Conservation (phyloP, 805 yeast species). For the Vanderwaltozyma yarrowii region DNA sequence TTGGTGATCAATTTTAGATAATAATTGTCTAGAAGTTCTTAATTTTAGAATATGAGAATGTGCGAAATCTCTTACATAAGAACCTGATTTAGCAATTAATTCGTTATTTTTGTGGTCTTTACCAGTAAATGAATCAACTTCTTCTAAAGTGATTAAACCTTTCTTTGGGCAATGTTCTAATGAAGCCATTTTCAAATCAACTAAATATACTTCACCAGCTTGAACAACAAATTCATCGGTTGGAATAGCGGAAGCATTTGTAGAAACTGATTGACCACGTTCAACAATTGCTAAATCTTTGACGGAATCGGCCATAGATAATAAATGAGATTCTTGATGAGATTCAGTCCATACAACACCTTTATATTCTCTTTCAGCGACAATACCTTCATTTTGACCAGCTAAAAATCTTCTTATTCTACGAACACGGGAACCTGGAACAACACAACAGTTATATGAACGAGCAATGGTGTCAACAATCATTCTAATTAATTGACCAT, state of each 20-base stretch:
- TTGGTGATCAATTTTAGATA: slow-evolving; percentile 59
- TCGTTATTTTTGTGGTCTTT: slow-evolving; percentile 43
- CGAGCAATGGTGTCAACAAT: slow-evolving; percentile 84
- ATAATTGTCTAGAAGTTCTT: slow-evolving; percentile 59
- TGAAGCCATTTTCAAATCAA: slow-evolving; percentile 78
- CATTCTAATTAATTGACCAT: slow-evolving; percentile 60
- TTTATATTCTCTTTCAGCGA: slow-evolving; percentile 85
- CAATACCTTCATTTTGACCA: slow-evolving; percentile 89
- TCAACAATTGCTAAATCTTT: slow-evolving; percentile 35
- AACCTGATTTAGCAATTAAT: slow-evolving; percentile 53
- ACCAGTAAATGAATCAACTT: slow-evolving; percentile 54
- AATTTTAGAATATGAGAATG: slow-evolving; percentile 67
- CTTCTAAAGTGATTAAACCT: slow-evolving; percentile 61
- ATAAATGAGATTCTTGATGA: slow-evolving; percentile 57
- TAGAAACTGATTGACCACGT: slow-evolving; percentile 27
- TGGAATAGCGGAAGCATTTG: slow-evolving; percentile 52
- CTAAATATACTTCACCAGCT: slow-evolving; percentile 78
- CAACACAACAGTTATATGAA: slow-evolving; percentile 70
- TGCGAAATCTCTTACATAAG: slow-evolving; percentile 82
- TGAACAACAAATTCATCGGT: slow-evolving; percentile 61
- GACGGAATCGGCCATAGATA: slow-evolving; percentile 23
- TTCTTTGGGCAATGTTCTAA: slow-evolving; percentile 41
- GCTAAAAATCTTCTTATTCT: slow-evolving; percentile 87
- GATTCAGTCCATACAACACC: slow-evolving; percentile 85
- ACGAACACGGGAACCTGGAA: slow-evolving; percentile 89